A percentile compares a stretch with the other conserved stretches of the same genome.
Evolutionary conservation across 768 basidiomycete genomes (phyloP).

Genomic region (Lentinus tigrinus): DNA sequence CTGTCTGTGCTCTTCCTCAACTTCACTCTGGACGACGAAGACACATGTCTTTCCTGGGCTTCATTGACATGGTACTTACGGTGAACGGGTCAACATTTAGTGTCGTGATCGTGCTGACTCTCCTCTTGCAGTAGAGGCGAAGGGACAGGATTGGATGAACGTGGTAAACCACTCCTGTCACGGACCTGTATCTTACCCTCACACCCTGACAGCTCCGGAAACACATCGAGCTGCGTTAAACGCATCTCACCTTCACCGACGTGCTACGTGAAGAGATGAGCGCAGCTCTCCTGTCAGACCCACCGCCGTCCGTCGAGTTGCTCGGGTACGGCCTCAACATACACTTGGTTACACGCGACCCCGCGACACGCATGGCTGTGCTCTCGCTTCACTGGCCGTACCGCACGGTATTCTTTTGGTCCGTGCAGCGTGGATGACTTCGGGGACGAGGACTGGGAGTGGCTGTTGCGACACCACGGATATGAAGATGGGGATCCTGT

Average conservation of each 20-base stretch:
- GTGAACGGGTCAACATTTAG: no score
- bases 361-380: neutral
- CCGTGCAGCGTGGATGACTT: constrained; percentile 11
- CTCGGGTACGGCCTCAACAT: constrained; percentile 8
- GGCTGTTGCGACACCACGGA: constrained; percentile 14
- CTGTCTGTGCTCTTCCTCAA: neutral
- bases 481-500: no score
- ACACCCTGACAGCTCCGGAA: no score
- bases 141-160: no score
- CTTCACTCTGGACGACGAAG: neutral
- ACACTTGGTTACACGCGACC: constrained; percentile 1
- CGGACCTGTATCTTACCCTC: no score
- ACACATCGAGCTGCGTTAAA: neutral
- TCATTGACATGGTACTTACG: neutral
- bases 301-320: constrained; percentile 5
- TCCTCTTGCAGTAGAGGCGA: neutral
- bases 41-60: neutral
- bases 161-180: no score
- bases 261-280: neutral
- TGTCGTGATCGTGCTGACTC: neutral
- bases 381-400: constrained; percentile 3
- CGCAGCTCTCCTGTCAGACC: constrained; percentile 5
- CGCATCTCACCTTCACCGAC: neutral
- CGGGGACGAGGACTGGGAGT: constrained; percentile 18
- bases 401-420: constrained; percentile 5